Base-by-base conservation (phyloP, 371 early-diverging fungal species). In the Mortierella sp. region DNA sequence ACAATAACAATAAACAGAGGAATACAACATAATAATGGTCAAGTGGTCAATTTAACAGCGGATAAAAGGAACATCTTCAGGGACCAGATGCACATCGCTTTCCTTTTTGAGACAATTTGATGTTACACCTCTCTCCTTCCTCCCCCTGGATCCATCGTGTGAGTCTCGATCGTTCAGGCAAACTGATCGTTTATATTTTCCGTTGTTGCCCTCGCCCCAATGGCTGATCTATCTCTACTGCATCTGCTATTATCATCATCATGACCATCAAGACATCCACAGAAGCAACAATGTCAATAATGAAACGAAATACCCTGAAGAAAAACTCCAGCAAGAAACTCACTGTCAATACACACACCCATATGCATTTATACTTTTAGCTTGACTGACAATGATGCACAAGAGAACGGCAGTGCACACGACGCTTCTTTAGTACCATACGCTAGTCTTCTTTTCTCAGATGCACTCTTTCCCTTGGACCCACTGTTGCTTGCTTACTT, bases 31-130 rank as follows among this genome's bases (percentile, higher is more conserved):
- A 38, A n/a, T n/a, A n/a, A n/a, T 24, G 34, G 63, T 31, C 13
- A 16, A 63, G 63, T 28, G 31, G 31, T 7, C 19, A 63, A 63
- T 24, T 55, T 21, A 24, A 21, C 21, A 55, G 55, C 21, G n/a
- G 21, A 13, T n/a, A 58, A n/a, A 58, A 38, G 68, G 68, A 65
- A 65, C 68, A 65, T 38, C 68, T 7, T 65, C 38, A 38, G 68
- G 68, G 34, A 65, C 21, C 68, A 65, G 38, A 34, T 65, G 68
- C 16, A 34, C 42, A 34, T 7, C 24, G 21, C 38, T 65, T 65
- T 65, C 68, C 68, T 65, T 65, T 65, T 65, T 65, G 68, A 65
- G 68, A 34, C 21, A 9, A 14, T 65, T 65, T 6, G 14, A 1
- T 38, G 13, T 34, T 58, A 5, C 10, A 26, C 58, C n/a, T n/a